Base-by-base conservation (phyloP, 805 yeast species). In the Pichia sporocuriosa region DNA sequence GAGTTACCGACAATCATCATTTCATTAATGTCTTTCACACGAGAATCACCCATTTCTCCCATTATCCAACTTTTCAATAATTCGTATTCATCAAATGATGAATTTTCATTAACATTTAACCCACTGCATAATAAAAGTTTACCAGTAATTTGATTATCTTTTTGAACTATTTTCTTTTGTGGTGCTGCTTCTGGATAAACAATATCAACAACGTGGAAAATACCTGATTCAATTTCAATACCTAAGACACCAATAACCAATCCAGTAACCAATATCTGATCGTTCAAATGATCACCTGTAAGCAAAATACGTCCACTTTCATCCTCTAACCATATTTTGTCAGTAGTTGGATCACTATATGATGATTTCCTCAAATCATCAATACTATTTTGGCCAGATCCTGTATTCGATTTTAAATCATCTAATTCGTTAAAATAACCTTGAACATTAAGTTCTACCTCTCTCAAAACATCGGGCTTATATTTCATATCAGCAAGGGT, bases 231-330 rank as follows among this genome's bases (percentile, higher is more conserved):
- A 8, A 83, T 70, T 57, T 89, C 96, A 65, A 85, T 79, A 0
- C 98, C 98, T 10, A 88, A 59, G 1, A 88, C 73, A 0, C 90
- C 97, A 7, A 88, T 77, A 0, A 89, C 81, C n/a, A 79, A 73
- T 4, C 98, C 98, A 0, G 97, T 93, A 0, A 89, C 95, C 21
- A 90, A 66, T 3, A 81, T 72, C 16, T 75, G 67, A 38, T 67
- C 66, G 32, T 84, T 69, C 25, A 80, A 60, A 15, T 73, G 70
- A 21, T 87, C 89, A 34, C 76, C 76, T 37, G 75, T 79, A 19
- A 93, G 63, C 25, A 77, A 59, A 6, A 95, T 81, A 38, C 98
- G 69, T 3, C 98, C 98, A 42, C 88, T 79, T 54, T 88, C 96
- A 62, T 93, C 98, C 59, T 93, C 97, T 27, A 93, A 58, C 81